These are phyloP conservation scores for Cladophialophora psammophila DNA, from an alignment of 2,329 filamentous ascomycete genomes.

Conservation along the genomic window DNA sequence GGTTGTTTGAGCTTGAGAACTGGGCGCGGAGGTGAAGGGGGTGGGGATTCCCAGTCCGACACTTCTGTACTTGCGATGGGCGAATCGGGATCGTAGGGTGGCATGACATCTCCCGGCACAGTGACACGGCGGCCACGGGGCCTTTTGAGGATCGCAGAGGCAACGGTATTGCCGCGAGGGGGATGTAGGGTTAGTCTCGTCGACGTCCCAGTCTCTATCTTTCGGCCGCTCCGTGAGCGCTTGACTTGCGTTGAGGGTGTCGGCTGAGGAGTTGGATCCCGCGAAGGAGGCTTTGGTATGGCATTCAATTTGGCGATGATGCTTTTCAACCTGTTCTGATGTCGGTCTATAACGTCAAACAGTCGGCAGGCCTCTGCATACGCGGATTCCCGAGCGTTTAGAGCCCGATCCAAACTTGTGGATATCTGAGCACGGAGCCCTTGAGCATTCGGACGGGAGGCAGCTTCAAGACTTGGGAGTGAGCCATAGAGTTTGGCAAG, in stretches of 20 bases:
- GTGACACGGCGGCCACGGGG: slow-evolving; percentile 49
- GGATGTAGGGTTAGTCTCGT: slow-evolving; percentile 51
- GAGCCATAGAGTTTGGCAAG: slow-evolving; percentile 54
- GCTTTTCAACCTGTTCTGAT: slow-evolving; percentile 63
- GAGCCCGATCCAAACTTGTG: slow-evolving; percentile 60
- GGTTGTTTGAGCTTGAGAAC: slow-evolving; percentile 50
- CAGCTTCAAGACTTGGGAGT: slow-evolving; percentile 59
- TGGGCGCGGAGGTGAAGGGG: slow-evolving; percentile 42
- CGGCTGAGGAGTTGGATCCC: slow-evolving; percentile 63
- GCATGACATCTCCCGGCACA: slow-evolving; percentile 47
- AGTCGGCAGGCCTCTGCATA: slow-evolving; percentile 64
- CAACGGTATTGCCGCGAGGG: slow-evolving; percentile 36
- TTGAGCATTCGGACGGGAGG: slow-evolving; percentile 60
- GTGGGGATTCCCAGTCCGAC: slow-evolving; percentile 51
- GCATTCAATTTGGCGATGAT: slow-evolving; percentile 69
- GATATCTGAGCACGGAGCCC: slow-evolving; percentile 65
- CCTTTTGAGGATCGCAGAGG: slow-evolving; percentile 43
- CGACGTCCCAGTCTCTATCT: slow-evolving; percentile 45
- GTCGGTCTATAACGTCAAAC: slow-evolving; percentile 64
- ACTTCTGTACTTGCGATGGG: slow-evolving; percentile 57
- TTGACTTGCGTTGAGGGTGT: slow-evolving; percentile 48
- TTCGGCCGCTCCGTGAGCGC: slow-evolving; percentile 51
- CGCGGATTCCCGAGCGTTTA: slow-evolving; percentile 63
- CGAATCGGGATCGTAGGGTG: slow-evolving; percentile 52
- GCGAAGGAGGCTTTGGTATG: slow-evolving; percentile 66